Evolutionary conservation across 768 basidiomycete species (phyloP).

Genomic region (Agrocybe praecox): DNA sequence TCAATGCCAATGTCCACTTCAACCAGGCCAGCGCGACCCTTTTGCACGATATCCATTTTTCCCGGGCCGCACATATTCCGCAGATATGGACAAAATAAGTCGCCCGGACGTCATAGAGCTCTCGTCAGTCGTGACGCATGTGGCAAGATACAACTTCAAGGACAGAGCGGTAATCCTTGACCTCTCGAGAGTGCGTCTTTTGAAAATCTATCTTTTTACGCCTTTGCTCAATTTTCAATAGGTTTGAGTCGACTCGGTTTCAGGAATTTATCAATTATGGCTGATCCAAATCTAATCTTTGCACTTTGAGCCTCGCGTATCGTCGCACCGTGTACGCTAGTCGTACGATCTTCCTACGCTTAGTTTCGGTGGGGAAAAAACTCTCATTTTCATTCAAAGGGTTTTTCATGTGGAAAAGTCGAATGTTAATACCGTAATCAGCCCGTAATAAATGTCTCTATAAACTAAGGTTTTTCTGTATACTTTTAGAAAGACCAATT

Average conservation of each 20-base stretch:
- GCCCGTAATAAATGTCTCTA: neutral
- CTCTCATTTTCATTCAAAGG: neutral
- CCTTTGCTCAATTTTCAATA: neutral
- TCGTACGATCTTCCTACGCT: neutral
- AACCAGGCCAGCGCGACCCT: conserved; percentile 12
- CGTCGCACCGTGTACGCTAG: too few relatives aligned
- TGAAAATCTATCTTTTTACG: too few relatives aligned
- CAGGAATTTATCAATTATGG: neutral
- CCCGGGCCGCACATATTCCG: conserved; percentile 16
- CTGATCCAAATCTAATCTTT: neutral
- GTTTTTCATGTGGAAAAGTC: neutral
- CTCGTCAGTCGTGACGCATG: conserved; percentile 22
- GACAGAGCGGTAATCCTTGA: conserved; percentile 10
- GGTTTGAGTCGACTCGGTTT: neutral
- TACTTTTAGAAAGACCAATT: too few relatives aligned
- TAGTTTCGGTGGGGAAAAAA: neutral
- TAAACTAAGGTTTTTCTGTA: neutral
- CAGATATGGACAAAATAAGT: conserved; percentile 5
- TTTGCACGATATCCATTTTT: conserved; percentile 22
- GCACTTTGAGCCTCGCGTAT: too few relatives aligned
- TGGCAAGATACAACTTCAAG: conserved; percentile 17
- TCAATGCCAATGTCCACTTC: conserved; percentile 10
- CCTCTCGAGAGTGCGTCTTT: conserved; percentile 35
- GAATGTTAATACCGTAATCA: neutral
- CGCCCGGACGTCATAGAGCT: conserved; percentile 14